Base-by-base conservation (phyloP, 2,329 filamentous ascomycete species). In the Ceratocystis smalleyi region DNA sequence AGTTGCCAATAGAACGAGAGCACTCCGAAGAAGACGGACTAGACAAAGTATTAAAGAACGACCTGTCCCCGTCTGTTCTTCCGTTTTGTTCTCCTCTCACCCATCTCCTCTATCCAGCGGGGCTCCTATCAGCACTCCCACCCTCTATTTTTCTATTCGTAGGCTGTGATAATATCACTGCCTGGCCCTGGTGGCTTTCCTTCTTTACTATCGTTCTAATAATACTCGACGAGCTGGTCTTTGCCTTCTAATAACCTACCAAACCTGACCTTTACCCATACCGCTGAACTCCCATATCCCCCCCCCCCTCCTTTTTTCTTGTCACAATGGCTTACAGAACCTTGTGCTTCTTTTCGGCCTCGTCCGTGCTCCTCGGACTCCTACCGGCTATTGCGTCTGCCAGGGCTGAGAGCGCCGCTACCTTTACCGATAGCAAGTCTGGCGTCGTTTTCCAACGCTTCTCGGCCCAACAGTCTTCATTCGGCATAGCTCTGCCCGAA, bases 401-500 rank as follows among this genome's bases (percentile, higher is more conserved):
- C 32, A 47, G 51, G 35, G 45, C 57, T 1, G 43, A 22, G 22
- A 49, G 15, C 32, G 61, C 65, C 10, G 19, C 65, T 64, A 59
- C 67, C 61, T 65, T 66, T 19, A 62, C 67, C 47, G 67, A 66
- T 49, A 22, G 55, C 35, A 59, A 47, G 35, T 66, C 67, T 40
- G 65, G 67, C 51, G 65, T 67, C 47, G 60, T 60, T 12, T 66
- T 67, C 49, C 63, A 75, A 68, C 70, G 72, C 22, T 76, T 75
- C 69, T 63, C 61, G 17, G 35, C 64, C 7, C 73, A 75, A 64
- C 74, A 75, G 40, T 72, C 74, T 30, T 72, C 67, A 7, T 74
- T 79, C 59, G 77, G 74, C 65, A 72, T 79, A 59, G 76, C 77
- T 5, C 72, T 79, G 1, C 76, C 76, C 2, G 40, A 59, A 35